phyloP scores from a whole-genome alignment of 805 yeast genomes.

The Kregervanrija fluxuum region DNA sequence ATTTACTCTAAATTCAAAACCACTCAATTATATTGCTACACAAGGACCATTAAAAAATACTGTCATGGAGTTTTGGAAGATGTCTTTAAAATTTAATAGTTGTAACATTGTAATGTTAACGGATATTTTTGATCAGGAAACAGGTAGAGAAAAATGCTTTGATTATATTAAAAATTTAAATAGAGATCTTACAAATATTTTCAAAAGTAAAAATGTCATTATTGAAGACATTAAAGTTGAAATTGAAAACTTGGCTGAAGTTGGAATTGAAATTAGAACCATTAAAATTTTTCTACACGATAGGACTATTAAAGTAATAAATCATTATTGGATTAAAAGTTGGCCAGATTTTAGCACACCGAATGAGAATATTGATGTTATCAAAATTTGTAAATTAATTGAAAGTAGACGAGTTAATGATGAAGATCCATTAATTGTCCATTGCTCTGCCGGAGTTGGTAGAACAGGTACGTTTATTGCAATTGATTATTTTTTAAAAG shows the following conservation, averaged over 20 bases:
- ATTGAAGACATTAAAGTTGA: constrained; percentile 2
- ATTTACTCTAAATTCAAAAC: neutral
- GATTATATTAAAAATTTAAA: constrained; percentile 6
- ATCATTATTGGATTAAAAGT: constrained; percentile 9
- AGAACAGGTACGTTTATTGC: constrained; percentile 48
- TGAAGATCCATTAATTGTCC: constrained; percentile 32
- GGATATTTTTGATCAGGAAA: constrained; percentile 39
- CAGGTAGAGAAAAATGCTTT: constrained; percentile 32
- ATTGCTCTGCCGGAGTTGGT: constrained; percentile 58
- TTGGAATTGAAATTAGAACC: no score
- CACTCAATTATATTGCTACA: constrained; percentile 49
- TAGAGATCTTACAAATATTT: neutral
- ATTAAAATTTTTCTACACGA: no score
- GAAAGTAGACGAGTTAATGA: neutral
- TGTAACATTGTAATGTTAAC: constrained; percentile 68
- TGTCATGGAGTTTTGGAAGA: constrained; percentile 40
- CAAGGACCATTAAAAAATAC: constrained; percentile 55
- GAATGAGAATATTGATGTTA: constrained; percentile 1
- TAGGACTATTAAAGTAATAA: no score
- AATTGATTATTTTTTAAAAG: constrained; percentile 31
- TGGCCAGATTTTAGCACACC: constrained; percentile 14
- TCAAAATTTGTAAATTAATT: constrained; percentile 1
- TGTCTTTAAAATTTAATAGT: constrained; percentile 17
- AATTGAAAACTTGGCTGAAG: constrained; percentile 2
- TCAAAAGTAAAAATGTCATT: neutral